Percentiles rank a stretch among this genome's conserved stretches.
These are phyloP conservation scores for Monosporascus sp. DNA, from an alignment of 2,329 filamentous ascomycete genomes.

Conservation along the genomic window DNA sequence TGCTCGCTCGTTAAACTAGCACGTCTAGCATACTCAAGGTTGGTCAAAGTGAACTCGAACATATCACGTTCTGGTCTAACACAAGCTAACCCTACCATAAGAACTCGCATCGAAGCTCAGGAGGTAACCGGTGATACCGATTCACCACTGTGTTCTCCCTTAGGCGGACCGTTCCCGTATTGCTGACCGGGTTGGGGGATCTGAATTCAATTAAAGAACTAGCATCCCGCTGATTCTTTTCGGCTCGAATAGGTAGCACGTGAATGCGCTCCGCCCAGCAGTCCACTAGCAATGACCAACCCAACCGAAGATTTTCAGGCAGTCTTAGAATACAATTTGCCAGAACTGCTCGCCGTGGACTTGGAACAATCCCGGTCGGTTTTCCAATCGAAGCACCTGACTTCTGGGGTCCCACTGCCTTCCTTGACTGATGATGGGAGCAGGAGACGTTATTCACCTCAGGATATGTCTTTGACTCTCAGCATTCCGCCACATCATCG, in stretches of 20 bases:
- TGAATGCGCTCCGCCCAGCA: not conserved
- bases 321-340: slow-evolving; percentile 41
- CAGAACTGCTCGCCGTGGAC: slow-evolving; percentile 51
- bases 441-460: slow-evolving; percentile 19
- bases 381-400: slow-evolving; percentile 47
- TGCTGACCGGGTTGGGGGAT: no score
- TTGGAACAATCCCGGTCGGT: slow-evolving; percentile 43
- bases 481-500: slow-evolving; percentile 10
- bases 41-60: not conserved
- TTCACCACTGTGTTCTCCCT: not conserved
- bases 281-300: slow-evolving; percentile 9
- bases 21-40: not conserved
- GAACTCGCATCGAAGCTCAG: not conserved
- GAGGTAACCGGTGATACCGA: no score
- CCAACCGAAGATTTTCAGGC: slow-evolving; percentile 16
- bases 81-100: not conserved
- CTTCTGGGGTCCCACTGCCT: slow-evolving; percentile 41
- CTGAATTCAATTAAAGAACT: no score
- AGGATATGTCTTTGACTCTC: slow-evolving; percentile 14
- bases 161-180: not conserved
- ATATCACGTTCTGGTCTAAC: not conserved
- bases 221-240: no score
- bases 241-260: no score
- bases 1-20: not conserved
- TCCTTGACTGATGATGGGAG: slow-evolving; percentile 27